Base-by-base conservation (phyloP, 352 stramenopile genomes). In the Globisporangium radiosum region DNA sequence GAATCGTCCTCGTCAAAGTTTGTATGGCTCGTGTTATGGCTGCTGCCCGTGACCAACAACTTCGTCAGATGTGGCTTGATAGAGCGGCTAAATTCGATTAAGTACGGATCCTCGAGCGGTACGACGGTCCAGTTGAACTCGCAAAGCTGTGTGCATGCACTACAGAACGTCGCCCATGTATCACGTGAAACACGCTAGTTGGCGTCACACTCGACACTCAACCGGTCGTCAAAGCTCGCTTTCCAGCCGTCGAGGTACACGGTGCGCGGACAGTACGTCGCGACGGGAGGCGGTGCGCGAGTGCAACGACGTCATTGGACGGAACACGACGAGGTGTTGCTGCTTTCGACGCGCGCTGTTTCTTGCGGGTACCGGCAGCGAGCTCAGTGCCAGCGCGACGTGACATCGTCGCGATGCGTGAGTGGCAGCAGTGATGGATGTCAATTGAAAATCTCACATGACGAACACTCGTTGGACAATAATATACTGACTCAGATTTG, bases 191-290 rank as follows among this genome's bases (percentile, higher is more conserved):
- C 57, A 45, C 52, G 17, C 15, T 55, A 33, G 25, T 56, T 47
- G 19, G 65, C 63, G 13, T 62, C 47, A 15, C 63, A 65, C 7
- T 44, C 38, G 14, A 69, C 5, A 8, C n/a, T 15, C 6, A 42
- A 48, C 9, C 50, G 39, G 15, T 69, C 57, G 8, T 40, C 17
- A 6, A 54, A 54, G 4, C 36, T 65, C 19, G 36, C 50, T 42
- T 66, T 70, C 59, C 59, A 70, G n/a, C 63, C 63, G 47, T 70
- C 63, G 8, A 70, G 45, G 39, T 66, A 65, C 59, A 66, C 63
- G 47, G 66, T 47, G 17, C 55, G 10, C 4, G 59, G 63, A 43
- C 63, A 70, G 33, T 52, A 70, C 37, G 14, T 10, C 3, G 54
- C 45, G 1, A 70, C 10, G 40, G 40, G 17, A 19, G 17, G 17